A percentile compares a stretch with the other conserved stretches of the same genome.
Conservation (phyloP, 108 stramenopile species). For the Cylindrotheca fusiformis region DNA sequence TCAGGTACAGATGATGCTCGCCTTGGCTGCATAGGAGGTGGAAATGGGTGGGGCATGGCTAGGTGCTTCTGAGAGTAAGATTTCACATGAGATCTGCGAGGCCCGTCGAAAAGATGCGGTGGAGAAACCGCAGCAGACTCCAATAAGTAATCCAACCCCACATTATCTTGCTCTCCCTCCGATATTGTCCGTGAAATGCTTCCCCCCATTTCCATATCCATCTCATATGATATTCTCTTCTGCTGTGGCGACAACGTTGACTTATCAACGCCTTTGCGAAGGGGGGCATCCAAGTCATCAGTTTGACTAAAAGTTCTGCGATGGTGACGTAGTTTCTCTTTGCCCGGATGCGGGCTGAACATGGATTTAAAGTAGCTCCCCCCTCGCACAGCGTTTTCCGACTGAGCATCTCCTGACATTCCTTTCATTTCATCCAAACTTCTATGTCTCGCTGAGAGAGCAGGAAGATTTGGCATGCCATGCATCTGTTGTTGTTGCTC, state of each 20-base stretch:
- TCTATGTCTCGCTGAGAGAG: too few relatives aligned
- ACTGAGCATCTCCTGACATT: not conserved
- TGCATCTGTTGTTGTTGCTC: constrained; percentile 1
- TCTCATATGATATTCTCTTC: too few relatives aligned
- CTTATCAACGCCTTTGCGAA: constrained; percentile 5
- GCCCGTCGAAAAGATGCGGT: not conserved
- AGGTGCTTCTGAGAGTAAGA: too few relatives aligned
- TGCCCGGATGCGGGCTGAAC: not conserved
- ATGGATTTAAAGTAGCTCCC: not conserved
- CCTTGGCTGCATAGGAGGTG: not conserved
- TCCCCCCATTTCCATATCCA: too few relatives aligned
- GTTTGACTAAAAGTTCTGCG: not conserved
- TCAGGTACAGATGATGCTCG: too few relatives aligned
- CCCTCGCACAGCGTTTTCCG: not conserved
- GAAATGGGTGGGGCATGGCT: not conserved
- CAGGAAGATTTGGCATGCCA: too few relatives aligned
- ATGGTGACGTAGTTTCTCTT: constrained; percentile 1
- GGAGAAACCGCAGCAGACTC: not conserved
- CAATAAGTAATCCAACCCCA: constrained; percentile 6
- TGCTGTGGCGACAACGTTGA: not conserved
- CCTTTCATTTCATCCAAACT: too few relatives aligned
- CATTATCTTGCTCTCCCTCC: constrained; percentile 1
- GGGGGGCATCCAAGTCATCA: constrained; percentile 12
- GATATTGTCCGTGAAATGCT: not conserved
- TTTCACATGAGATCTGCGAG: not conserved